Conservation (phyloP, 345 rosid species). For the Salix dunnii region DNA sequence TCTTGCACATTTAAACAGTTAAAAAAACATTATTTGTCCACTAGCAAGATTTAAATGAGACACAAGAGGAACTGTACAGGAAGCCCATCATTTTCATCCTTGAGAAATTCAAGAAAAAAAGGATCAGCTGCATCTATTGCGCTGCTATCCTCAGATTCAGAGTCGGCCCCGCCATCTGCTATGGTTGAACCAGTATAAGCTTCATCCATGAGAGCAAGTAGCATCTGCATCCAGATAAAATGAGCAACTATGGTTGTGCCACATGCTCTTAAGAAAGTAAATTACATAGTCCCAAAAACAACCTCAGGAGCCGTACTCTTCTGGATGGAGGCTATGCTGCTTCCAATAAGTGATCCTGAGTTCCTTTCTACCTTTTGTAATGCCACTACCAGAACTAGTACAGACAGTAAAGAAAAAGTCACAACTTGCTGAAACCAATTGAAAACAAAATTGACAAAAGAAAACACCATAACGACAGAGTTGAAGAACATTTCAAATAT, state of each 20-base stretch:
- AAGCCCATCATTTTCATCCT: slow-evolving; percentile 98
- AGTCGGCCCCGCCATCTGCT: slow-evolving; percentile 83
- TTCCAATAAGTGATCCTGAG: slow-evolving; percentile 85
- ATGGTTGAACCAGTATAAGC: slow-evolving; percentile 98
- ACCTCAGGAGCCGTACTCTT: slow-evolving; percentile 98
- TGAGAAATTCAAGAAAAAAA: slow-evolving; percentile 86
- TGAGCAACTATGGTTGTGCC: slow-evolving; percentile 1
- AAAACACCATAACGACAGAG: background rate
- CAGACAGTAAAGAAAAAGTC: slow-evolving; percentile 13
- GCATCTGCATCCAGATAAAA: slow-evolving; percentile 60
- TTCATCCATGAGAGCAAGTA: slow-evolving; percentile 98
- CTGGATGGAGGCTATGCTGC: slow-evolving; percentile 86
- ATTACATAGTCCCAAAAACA: slow-evolving; percentile 18
- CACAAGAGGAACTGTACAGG: slow-evolving; percentile 52
- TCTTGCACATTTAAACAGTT: background rate
- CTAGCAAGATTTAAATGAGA: background rate
- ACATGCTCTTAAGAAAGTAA: slow-evolving; percentile 10
- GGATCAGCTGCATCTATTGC: slow-evolving; percentile 80
- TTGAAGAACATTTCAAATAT: no score
- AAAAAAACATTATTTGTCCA: background rate
- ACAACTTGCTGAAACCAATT: background rate
- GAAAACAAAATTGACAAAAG: background rate
- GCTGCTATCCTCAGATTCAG: slow-evolving; percentile 86
- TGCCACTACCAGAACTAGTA: slow-evolving; percentile 78
- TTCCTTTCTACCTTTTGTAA: slow-evolving; percentile 84